Percentiles rank a stretch among this genome's conserved stretches.
Conservation (phyloP, 2,329 filamentous ascomycete genomes). For the Phaeosphaeria sp. region DNA sequence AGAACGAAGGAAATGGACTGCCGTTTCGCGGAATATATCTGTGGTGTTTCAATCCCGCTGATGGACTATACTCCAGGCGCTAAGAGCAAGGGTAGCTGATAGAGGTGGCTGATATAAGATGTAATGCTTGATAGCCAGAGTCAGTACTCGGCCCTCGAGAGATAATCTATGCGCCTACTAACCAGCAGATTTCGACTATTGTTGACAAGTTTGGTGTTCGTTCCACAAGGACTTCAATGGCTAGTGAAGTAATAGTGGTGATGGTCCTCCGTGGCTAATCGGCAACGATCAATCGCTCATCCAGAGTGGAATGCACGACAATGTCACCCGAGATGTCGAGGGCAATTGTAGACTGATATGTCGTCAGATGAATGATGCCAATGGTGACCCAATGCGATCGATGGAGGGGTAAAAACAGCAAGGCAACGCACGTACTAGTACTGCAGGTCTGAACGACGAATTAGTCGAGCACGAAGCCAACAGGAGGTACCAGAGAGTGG, state of each 20-base stretch:
- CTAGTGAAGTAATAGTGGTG: not conserved
- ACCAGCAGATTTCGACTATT: not conserved
- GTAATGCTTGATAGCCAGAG: not conserved
- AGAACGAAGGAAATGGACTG: not conserved
- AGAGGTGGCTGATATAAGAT: not conserved
- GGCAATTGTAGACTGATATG: not conserved
- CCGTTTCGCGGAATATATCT: not conserved
- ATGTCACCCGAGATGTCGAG: not conserved
- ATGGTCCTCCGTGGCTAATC: not conserved
- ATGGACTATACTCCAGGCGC: not conserved
- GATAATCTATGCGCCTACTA: not conserved
- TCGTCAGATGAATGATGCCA: not conserved
- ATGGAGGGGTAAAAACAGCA: slow-evolving; percentile 9
- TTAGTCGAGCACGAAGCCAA: slow-evolving; percentile 19
- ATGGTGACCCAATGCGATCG: not conserved
- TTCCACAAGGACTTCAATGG: not conserved
- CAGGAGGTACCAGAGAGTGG: slow-evolving; percentile 24
- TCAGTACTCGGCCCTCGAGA: not conserved
- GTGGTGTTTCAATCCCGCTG: not conserved
- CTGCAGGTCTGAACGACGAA: slow-evolving; percentile 15
- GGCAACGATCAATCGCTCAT: not conserved
- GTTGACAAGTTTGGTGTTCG: not conserved
- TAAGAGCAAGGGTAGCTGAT: not conserved
- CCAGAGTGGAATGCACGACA: not conserved
- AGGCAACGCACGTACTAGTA: slow-evolving; percentile 18